A percentile compares a stretch with the other conserved stretches of the same genome.
phyloP scores from a whole-genome alignment of 1,284 basidiomycete genomes.

The Pseudozyma thailandica region DNA sequence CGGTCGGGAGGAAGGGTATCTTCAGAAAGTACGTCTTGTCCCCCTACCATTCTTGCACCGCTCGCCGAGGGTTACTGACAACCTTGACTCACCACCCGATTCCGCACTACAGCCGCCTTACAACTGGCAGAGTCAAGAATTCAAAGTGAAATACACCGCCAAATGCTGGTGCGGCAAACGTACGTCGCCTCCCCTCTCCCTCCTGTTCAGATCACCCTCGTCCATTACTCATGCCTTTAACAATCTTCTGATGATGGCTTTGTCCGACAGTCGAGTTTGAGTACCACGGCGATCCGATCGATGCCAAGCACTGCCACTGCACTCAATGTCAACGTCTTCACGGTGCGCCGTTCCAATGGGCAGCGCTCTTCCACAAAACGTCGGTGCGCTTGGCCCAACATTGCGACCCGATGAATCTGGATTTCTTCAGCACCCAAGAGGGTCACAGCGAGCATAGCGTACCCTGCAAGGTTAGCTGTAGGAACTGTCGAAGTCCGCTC shows the following conservation, averaged over 20 bases:
- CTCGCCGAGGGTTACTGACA: not conserved
- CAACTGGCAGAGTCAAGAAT: conserved; percentile 40
- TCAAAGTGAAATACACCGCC: conserved; percentile 38
- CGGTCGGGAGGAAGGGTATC: conserved; percentile 36
- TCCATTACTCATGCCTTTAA: not conserved
- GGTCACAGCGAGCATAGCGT: conserved; percentile 43
- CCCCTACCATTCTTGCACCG: too few species aligned
- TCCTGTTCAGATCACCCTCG: too few species aligned
- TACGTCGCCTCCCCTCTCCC: conserved; percentile 13
- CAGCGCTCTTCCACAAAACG: conserved; percentile 50
- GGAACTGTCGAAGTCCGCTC: conserved; percentile 46
- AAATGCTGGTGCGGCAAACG: conserved; percentile 47
- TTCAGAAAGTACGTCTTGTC: conserved; percentile 44
- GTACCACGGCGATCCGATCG: conserved; percentile 52
- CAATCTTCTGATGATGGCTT: not conserved
- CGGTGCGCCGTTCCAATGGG: conserved; percentile 59
- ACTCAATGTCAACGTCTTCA: conserved; percentile 58
- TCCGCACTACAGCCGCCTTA: conserved; percentile 33
- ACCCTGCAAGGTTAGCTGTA: conserved; percentile 50
- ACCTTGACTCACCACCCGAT: not conserved
- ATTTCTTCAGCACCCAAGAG: conserved; percentile 49
- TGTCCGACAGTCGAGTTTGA: conserved; percentile 41
- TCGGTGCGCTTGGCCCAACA: conserved; percentile 42
- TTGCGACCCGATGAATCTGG: conserved; percentile 43
- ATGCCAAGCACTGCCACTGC: conserved; percentile 60